Evolutionary conservation across 352 stramenopile genomes (phyloP), one percentile per base, ranked within the genome.

Genomic region (Phytophthora parvispora): DNA sequence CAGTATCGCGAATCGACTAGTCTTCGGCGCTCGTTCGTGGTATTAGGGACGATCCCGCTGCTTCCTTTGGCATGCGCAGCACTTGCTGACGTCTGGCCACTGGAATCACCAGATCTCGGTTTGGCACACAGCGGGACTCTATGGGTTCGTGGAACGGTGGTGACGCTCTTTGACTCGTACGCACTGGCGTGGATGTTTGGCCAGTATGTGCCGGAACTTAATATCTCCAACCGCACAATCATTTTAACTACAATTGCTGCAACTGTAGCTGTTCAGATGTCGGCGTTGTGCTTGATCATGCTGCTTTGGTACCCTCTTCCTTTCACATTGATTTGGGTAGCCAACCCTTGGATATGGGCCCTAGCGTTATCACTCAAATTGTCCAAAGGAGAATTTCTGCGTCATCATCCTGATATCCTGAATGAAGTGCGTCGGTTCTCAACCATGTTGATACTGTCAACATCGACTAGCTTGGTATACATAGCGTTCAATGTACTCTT

Each of bases 91-190:
- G 42, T 58, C 22, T 13, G 67, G 2, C 58, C 64, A 16, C 49
- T 72, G 49, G 49, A 61, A 15, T 59, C 64, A 18, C 38, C 64
- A 28, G 56, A 72, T 47, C 64, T 72, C 15, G 64, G 64, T 2
- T 57, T 72, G 31, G 58, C 38, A 22, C 25, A 47, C 24, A 72
- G 40, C 29, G 57, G 64, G 18, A 67, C 50, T 7, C 4, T 63
- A 13, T 72, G 64, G 64, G 22, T 31, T 38, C 64, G 64, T 20
- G 57, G 57, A 9, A 2, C 53, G 3, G 38, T 60, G 28, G 29
- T 54, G 0, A 42, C 22, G 4, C 18, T 72, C 4, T 18, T 63
- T 5, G 40, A 52, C 3, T 72, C 64, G 8, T 72, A 59, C 34
- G 27, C 64, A 6, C 31, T 66, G 2, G 31, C 32, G 4, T 72